A percentile compares a stretch with the other conserved stretches of the same genome.
Conservation (phyloP, 371 early-diverging fungal species). For the Saksenaea vasiformis region DNA sequence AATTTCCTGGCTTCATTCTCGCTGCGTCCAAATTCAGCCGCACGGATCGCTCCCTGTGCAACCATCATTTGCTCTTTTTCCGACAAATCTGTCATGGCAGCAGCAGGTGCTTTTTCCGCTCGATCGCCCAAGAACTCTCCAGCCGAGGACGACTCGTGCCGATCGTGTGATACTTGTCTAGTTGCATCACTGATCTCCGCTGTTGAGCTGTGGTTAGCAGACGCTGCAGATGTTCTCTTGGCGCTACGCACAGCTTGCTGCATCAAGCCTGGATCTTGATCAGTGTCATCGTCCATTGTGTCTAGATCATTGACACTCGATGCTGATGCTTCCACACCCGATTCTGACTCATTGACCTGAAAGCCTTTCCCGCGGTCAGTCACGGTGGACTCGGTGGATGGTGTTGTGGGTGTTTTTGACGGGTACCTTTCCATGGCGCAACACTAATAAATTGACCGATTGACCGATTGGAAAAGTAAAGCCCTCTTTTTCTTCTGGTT, state of each 20-base stretch:
- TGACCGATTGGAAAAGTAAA: neutral
- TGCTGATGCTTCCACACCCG: conserved; percentile 16
- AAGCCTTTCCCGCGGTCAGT: neutral
- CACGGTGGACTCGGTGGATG: neutral
- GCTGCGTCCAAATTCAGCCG: neutral
- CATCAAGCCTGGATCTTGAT: conserved; percentile 3
- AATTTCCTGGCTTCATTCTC: neutral
- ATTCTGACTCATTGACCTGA: conserved; percentile 18
- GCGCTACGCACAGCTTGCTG: conserved; percentile 18
- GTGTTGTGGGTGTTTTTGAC: neutral
- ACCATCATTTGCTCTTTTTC: conserved; percentile 10
- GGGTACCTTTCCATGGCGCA: neutral
- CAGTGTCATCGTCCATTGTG: conserved; percentile 1
- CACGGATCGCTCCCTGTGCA: conserved; percentile 6
- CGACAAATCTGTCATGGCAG: neutral
- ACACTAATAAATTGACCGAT: neutral
- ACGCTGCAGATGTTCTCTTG: neutral
- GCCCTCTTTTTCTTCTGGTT: too few species aligned
- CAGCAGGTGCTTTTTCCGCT: neutral
- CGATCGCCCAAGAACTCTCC: neutral
- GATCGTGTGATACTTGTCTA: neutral
- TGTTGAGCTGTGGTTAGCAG: neutral
- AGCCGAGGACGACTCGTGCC: neutral
- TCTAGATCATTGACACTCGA: conserved; percentile 17
- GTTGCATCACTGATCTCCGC: neutral